A percentile compares a stretch with the other conserved stretches of the same genome.
Evolutionary conservation across 345 rosid species (phyloP).

Genomic region (Sonneratia caseolaris): DNA sequence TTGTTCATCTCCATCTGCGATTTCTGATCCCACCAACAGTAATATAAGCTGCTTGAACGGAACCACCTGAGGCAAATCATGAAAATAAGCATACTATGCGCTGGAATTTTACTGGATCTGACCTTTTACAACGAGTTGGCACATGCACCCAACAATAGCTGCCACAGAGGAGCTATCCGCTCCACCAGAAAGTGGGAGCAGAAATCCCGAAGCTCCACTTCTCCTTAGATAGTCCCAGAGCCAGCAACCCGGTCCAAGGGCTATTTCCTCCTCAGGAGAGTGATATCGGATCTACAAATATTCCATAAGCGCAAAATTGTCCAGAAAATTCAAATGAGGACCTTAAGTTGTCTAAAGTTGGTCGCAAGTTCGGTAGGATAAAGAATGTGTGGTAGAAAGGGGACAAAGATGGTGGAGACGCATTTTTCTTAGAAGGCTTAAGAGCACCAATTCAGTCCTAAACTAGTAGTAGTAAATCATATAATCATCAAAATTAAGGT

Average conservation of each 20-base stretch:
- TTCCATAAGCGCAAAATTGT: not conserved
- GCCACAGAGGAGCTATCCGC: slow-evolving; percentile 97
- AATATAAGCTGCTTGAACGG: not conserved
- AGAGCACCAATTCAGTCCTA: not conserved
- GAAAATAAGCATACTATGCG: not conserved
- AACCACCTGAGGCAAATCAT: not conserved
- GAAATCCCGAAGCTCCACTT: slow-evolving; percentile 95
- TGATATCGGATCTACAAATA: slow-evolving; percentile 55
- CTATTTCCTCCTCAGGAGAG: slow-evolving; percentile 93
- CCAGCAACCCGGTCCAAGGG: slow-evolving; percentile 97
- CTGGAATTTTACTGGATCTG: not conserved
- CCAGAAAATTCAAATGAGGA: not conserved
- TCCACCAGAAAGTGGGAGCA: slow-evolving; percentile 97
- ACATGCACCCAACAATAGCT: slow-evolving; percentile 99
- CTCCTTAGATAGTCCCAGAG: slow-evolving; percentile 96
- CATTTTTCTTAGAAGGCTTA: not conserved
- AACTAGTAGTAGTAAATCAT: not conserved
- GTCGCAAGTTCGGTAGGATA: not conserved
- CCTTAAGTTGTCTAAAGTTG: not conserved
- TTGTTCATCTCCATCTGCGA: slow-evolving; percentile 80
- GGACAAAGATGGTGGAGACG: not conserved
- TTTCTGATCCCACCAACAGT: slow-evolving; percentile 35
- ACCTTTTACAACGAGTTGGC: slow-evolving; percentile 97
- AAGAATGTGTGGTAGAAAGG: not conserved
- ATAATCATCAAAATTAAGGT: not conserved